Evolutionary conservation across 108 stramenopile genomes (phyloP).

Genomic region (Discostella pseudostelligera): DNA sequence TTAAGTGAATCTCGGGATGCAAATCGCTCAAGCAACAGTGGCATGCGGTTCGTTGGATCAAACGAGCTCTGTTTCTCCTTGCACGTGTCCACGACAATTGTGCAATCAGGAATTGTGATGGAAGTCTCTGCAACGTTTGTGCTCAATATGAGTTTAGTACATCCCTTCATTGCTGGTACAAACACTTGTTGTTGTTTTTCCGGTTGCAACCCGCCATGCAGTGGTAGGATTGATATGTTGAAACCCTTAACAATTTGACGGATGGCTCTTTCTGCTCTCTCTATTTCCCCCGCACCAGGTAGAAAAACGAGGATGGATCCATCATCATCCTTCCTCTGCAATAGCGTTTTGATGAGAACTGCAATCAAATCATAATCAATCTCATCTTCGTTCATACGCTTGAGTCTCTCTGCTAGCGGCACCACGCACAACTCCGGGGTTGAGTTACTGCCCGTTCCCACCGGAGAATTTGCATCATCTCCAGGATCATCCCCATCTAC

Average conservation of each 20-base stretch:
- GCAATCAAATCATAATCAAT: constrained; percentile 76
- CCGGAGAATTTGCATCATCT: constrained; percentile 33
- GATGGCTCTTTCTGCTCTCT: constrained; percentile 56
- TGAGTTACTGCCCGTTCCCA: constrained; percentile 24
- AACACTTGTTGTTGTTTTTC: constrained; percentile 90
- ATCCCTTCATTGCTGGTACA: constrained; percentile 55
- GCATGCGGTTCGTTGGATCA: constrained; percentile 87
- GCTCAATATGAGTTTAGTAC: constrained; percentile 88
- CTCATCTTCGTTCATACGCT: constrained; percentile 63
- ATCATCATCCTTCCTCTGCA: constrained; percentile 53
- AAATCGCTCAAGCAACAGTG: constrained; percentile 76
- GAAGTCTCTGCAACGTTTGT: constrained; percentile 96
- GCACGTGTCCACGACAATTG: constrained; percentile 82
- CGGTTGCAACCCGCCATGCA: constrained; percentile 91
- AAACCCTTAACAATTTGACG: constrained; percentile 27
- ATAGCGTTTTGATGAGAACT: constrained; percentile 51
- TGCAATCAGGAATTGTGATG: constrained; percentile 95
- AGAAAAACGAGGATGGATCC: constrained; percentile 91
- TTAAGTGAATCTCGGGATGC: constrained; percentile 76
- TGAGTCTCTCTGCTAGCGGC: constrained; percentile 67
- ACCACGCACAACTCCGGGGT: constrained; percentile 10
- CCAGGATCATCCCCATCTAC: constrained; percentile 46
- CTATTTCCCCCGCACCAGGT: constrained; percentile 91
- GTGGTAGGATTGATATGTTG: constrained; percentile 63
- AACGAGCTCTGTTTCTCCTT: constrained; percentile 85